Conservation (phyloP, 2,329 filamentous ascomycete genomes). For the Blastomyces emzantsi region DNA sequence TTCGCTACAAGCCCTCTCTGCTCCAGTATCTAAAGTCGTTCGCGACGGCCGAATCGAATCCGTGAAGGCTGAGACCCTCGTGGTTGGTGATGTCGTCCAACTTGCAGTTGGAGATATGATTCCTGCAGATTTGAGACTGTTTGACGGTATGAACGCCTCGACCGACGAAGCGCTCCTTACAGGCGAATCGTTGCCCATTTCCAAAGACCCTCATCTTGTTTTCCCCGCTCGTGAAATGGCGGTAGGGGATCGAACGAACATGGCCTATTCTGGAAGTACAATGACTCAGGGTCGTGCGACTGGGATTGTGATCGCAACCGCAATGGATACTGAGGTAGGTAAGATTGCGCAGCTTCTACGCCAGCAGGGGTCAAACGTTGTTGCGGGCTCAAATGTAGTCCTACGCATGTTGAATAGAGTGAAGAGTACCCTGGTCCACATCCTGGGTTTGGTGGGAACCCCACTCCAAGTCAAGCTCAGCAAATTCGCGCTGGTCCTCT, state of each 20-base stretch:
- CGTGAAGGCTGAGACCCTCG: constrained; percentile 47
- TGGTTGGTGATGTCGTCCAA: constrained; percentile 52
- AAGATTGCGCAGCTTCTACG: constrained; percentile 52
- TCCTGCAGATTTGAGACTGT: constrained; percentile 41
- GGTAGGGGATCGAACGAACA: constrained; percentile 53
- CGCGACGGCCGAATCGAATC: constrained; percentile 43
- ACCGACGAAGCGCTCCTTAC: constrained; percentile 55
- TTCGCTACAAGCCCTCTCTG: constrained; percentile 42
- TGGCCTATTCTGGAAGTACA: constrained; percentile 52
- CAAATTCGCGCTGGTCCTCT: constrained; percentile 53
- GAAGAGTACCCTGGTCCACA: constrained; percentile 33
- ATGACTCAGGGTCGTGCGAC: constrained; percentile 53
- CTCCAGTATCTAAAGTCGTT: constrained; percentile 43
- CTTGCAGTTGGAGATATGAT: constrained; percentile 41
- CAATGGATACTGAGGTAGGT: constrained; percentile 55
- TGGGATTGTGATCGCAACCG: constrained; percentile 54
- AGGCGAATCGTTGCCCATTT: constrained; percentile 53
- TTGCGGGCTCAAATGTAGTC: constrained; percentile 36
- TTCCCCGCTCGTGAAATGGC: constrained; percentile 39
- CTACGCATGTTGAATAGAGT: constrained; percentile 36
- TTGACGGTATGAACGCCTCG: constrained; percentile 52
- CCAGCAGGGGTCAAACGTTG: constrained; percentile 38
- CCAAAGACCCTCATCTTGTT: constrained; percentile 41
- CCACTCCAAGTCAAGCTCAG: constrained; percentile 58
- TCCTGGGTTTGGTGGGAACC: constrained; percentile 46